Evolutionary conservation across 2,329 filamentous ascomycete species (phyloP).

Genomic region (Diaporthe ampelina): DNA sequence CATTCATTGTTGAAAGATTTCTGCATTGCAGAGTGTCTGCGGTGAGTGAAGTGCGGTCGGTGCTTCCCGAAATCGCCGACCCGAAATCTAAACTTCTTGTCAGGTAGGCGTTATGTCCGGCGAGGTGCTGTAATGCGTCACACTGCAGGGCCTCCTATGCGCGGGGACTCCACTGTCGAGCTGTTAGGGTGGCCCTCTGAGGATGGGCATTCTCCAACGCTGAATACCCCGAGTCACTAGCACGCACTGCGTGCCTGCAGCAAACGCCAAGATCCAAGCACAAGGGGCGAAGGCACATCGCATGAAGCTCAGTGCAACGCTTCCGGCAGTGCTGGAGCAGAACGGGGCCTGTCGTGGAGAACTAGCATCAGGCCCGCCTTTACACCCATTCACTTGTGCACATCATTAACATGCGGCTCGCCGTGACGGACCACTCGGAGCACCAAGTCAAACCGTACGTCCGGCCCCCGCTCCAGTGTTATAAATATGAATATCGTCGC

Average conservation of each 20-base stretch:
- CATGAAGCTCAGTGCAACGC: conserved; percentile 1
- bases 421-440: conserved; percentile 21
- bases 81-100: background rate
- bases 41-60: conserved; percentile 1
- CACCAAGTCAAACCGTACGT: conserved; percentile 9
- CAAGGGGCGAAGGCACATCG: background rate
- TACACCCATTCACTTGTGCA: background rate
- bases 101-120: background rate
- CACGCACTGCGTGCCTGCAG: background rate
- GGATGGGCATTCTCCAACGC: background rate
- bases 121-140: background rate
- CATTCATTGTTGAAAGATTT: too few species aligned
- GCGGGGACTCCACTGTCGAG: background rate
- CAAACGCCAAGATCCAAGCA: background rate
- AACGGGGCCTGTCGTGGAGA: background rate
- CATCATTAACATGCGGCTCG: conserved; percentile 1
- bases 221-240: background rate
- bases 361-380: background rate
- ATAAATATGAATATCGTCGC: background rate
- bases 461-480: background rate
- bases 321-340: background rate
- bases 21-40: background rate
- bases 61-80: conserved; percentile 7
- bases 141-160: background rate
- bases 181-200: background rate